Evolutionary conservation across 2,329 filamentous ascomycete species (phyloP).

Genomic region (Ceratocystis variospora): DNA sequence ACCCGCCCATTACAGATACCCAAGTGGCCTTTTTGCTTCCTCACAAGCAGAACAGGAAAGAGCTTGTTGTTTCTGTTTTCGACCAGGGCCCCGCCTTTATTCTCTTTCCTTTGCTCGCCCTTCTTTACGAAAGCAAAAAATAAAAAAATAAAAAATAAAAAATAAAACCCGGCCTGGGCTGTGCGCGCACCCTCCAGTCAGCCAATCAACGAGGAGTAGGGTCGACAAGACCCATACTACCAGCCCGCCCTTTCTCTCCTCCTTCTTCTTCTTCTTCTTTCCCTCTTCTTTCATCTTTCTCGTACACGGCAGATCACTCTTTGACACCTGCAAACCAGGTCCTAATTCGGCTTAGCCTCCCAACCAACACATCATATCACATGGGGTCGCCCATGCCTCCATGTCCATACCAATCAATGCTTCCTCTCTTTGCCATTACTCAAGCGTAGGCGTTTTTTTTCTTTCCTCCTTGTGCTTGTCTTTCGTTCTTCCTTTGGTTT

Average conservation of each 20-base stretch:
- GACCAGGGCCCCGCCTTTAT: not conserved
- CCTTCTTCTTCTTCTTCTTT: not conserved
- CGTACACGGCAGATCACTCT: slow-evolving; percentile 2
- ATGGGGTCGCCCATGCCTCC: not conserved
- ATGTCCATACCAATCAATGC: too few species aligned
- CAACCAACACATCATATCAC: not conserved
- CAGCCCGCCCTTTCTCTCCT: slow-evolving; percentile 4
- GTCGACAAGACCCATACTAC: not conserved
- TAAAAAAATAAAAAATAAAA: too few species aligned
- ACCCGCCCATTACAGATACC: not conserved
- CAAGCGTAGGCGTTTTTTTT: not conserved
- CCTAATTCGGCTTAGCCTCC: not conserved
- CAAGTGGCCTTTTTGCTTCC: not conserved
- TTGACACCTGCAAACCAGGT: not conserved
- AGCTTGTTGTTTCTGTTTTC: not conserved
- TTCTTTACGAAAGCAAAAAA: not conserved
- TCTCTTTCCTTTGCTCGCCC: not conserved
- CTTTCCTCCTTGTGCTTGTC: not conserved
- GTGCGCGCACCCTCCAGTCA: not conserved
- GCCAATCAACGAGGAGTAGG: not conserved
- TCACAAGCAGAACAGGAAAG: not conserved
- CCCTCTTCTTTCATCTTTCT: not conserved
- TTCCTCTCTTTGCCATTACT: not conserved
- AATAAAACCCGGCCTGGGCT: not conserved
- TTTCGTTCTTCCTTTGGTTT: not conserved